Conservation (phyloP, 306 rosid genomes). For the Lathyrus aphaca region DNA sequence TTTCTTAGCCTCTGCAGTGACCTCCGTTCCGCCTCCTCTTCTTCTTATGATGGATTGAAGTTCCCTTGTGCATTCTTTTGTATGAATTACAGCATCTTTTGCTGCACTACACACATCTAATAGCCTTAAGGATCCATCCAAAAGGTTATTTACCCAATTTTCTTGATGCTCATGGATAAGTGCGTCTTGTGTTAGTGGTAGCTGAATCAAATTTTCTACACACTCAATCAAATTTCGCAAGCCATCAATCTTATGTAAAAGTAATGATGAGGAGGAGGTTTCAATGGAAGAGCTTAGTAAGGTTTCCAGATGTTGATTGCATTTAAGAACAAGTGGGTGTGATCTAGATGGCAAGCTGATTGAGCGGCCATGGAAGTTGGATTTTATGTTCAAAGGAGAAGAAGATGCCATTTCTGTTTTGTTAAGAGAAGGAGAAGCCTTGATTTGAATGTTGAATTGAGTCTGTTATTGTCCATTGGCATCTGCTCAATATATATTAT, state of each 20-base stretch:
- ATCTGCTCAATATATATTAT: slow-evolving; percentile 30
- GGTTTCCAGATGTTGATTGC: slow-evolving; percentile 33
- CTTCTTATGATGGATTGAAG: slow-evolving; percentile 43
- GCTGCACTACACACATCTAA: slow-evolving; percentile 40
- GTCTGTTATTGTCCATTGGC: slow-evolving; percentile 21
- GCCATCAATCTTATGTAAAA: slow-evolving; percentile 11
- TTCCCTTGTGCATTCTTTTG: slow-evolving; percentile 41
- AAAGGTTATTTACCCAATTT: slow-evolving; percentile 25
- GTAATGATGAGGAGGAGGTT: slow-evolving; percentile 30
- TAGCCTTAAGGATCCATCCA: slow-evolving; percentile 38
- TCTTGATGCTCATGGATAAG: slow-evolving; percentile 20
- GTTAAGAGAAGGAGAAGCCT: slow-evolving; percentile 23
- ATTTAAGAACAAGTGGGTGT: slow-evolving; percentile 36
- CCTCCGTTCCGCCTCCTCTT: slow-evolving; percentile 23
- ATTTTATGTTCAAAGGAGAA: slow-evolving; percentile 33
- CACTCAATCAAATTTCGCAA: slow-evolving; percentile 36
- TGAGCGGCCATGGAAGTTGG: slow-evolving; percentile 31
- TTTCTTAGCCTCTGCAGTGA: slow-evolving; percentile 27
- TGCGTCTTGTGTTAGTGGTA: slow-evolving; percentile 25
- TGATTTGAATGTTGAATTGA: slow-evolving; percentile 28
- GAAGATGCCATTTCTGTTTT: slow-evolving; percentile 36
- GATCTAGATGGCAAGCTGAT: slow-evolving; percentile 39
- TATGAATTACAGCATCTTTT: slow-evolving; percentile 41
- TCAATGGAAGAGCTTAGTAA: slow-evolving; percentile 35
- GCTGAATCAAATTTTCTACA: slow-evolving; percentile 36